Evolutionary conservation across 768 basidiomycete genomes (phyloP), one percentile per base, ranked within the genome.

Genomic region (Lactarius hengduanensis): DNA sequence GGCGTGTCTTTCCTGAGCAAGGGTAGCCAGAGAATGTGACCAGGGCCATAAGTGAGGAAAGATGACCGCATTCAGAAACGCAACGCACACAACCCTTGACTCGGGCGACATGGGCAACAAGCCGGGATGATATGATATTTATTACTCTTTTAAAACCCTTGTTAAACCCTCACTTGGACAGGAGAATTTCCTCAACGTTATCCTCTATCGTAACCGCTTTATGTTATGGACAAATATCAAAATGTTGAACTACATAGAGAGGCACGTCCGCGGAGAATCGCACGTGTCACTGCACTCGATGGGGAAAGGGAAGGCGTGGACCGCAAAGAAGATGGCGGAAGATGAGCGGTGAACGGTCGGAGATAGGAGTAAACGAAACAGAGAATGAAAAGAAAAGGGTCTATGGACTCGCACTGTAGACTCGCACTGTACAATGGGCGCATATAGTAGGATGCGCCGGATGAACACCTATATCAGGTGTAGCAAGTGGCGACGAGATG

Each of bases 1-100:
- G 79, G n/a, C 75, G 80, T 1, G 91, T 83, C 78, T 99, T 99
- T 63, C 96, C 96, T 50, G 90, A 88, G 70, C 82, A 87, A 0
- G 96, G 96, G 77, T 83, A 96, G 18, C 96, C 96, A 34, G 91
- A 83, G 47, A 98, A 80, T 2, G 94, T 96, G 70, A 99, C 80
- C 50, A 97, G 82, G n/a, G 96, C 94, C 96, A 98, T 97, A 62
- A 26, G 40, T 16, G 53, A 36, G n/a, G 22, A 2, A 57, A 13
- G 16, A 20, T n/a, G 30, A 34, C 55, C 32, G 55, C 34, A 34
- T 50, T 26, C 22, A 13, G 47, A 11, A 18, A 26, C 22, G 10
- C 45, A 47, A 47, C 45, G 9, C 45, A n/a, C 45, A 15, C 20
- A 16, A 40, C 15, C 22, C 47, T 26, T 20, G n/a, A 53, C 50